phyloP scores from a whole-genome alignment of 129 eudicot genomes.

The Escallonia rubra region DNA sequence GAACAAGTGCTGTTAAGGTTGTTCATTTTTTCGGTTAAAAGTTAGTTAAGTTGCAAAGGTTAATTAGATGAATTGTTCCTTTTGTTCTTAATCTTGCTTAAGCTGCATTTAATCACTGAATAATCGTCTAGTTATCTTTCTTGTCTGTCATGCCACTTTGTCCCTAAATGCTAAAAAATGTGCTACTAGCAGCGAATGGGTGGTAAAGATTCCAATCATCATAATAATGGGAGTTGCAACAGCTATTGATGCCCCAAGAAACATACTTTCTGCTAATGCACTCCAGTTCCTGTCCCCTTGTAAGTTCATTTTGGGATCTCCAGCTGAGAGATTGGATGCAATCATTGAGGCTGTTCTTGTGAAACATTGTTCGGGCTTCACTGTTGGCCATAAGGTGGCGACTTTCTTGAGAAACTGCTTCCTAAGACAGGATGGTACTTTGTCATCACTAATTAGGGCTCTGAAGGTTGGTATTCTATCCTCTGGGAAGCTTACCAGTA shows the following conservation, averaged over 20 bases:
- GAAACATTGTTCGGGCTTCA: constrained; percentile 56
- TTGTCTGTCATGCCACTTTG: constrained; percentile 8
- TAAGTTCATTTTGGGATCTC: constrained; percentile 66
- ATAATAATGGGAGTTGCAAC: constrained; percentile 84
- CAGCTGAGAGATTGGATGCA: constrained; percentile 80
- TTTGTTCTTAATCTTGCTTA: not conserved
- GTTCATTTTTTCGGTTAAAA: too few species aligned
- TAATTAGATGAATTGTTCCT: not conserved
- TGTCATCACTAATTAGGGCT: constrained; percentile 68
- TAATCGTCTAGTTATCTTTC: constrained; percentile 5
- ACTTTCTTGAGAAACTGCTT: constrained; percentile 73
- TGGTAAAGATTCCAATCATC: constrained; percentile 69
- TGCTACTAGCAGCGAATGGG: constrained; percentile 79
- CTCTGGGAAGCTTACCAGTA: constrained; percentile 4
- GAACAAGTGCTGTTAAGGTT: too few species aligned
- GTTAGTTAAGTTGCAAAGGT: too few species aligned
- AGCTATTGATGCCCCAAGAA: constrained; percentile 57
- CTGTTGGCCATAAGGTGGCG: constrained; percentile 68
- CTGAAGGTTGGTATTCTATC: constrained; percentile 50
- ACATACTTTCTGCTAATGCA: constrained; percentile 49
- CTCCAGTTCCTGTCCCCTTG: constrained; percentile 42
- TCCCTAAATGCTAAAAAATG: constrained; percentile 4
- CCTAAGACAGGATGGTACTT: constrained; percentile 85
- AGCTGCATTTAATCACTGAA: constrained; percentile 2
- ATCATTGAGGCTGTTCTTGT: constrained; percentile 63